Percentiles rank a stretch among this genome's conserved stretches.
phyloP scores from a whole-genome alignment of 305 asterid species.

The Fraxinus sp. region DNA sequence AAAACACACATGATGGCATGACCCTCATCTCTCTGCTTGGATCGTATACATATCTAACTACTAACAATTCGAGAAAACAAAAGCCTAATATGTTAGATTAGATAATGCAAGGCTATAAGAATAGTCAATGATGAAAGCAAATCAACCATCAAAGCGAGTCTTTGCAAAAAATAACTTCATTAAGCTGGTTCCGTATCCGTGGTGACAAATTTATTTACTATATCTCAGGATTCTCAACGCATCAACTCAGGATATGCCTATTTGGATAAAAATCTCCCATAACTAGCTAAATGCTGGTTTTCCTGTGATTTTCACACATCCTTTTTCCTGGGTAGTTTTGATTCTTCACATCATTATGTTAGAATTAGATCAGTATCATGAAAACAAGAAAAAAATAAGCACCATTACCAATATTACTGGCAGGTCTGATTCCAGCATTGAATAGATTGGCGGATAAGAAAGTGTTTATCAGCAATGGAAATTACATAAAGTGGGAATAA shows the following conservation, averaged over 20 bases:
- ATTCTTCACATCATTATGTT: neutral
- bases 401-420: neutral
- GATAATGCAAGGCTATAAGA: neutral
- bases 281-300: neutral
- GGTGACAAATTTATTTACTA: neutral
- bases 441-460: neutral
- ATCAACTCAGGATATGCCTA: neutral
- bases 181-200: neutral
- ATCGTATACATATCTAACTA: neutral
- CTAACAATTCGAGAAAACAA: neutral
- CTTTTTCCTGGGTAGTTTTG: neutral
- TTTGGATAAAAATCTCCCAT: neutral
- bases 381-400: neutral
- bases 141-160: neutral
- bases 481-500: neutral
- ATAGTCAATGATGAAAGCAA: neutral
- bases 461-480: neutral
- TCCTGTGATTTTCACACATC: neutral
- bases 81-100: neutral
- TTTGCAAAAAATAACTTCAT: neutral
- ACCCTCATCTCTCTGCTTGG: neutral
- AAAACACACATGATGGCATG: constrained; percentile 10
- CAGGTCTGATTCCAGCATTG: neutral
- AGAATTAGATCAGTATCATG: neutral
- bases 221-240: neutral